Evolutionary conservation across 2,329 filamentous ascomycete species (phyloP).

Genomic region (Hansfordia pulvinata): DNA sequence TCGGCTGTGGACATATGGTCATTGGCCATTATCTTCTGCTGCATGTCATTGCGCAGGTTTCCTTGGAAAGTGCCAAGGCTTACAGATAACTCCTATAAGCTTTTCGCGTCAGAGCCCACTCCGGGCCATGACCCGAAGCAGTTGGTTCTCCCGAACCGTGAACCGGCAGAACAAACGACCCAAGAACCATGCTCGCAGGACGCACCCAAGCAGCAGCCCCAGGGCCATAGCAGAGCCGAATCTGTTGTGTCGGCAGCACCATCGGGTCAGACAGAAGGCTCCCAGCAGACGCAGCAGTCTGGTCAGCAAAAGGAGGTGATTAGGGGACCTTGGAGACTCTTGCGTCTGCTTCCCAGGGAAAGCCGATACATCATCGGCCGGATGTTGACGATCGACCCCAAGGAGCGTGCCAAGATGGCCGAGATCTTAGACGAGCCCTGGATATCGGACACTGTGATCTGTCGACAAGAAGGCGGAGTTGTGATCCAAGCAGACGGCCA

Average conservation of each 20-base stretch:
- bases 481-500: constrained; percentile 66
- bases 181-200: constrained; percentile 24
- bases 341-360: constrained; percentile 78
- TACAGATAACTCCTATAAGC: constrained; percentile 87
- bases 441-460: constrained; percentile 77
- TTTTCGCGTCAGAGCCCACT: constrained; percentile 79
- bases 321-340: constrained; percentile 80
- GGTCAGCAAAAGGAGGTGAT: constrained; percentile 69
- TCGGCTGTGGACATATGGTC: constrained; percentile 96
- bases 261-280: background rate
- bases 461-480: constrained; percentile 62
- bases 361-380: constrained; percentile 78
- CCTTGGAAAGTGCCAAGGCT: constrained; percentile 92
- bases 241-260: constrained; percentile 6
- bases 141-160: constrained; percentile 24
- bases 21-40: constrained; percentile 95
- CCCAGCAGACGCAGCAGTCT: no score
- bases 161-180: no score
- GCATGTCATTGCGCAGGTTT: constrained; percentile 90
- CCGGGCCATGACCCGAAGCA: constrained; percentile 52
- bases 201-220: no score
- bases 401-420: constrained; percentile 67
- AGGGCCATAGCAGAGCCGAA: constrained; percentile 1
- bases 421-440: constrained; percentile 83
- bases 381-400: constrained; percentile 85